Conservation (phyloP, 768 basidiomycete species). For the Tubosaeta sp. region DNA sequence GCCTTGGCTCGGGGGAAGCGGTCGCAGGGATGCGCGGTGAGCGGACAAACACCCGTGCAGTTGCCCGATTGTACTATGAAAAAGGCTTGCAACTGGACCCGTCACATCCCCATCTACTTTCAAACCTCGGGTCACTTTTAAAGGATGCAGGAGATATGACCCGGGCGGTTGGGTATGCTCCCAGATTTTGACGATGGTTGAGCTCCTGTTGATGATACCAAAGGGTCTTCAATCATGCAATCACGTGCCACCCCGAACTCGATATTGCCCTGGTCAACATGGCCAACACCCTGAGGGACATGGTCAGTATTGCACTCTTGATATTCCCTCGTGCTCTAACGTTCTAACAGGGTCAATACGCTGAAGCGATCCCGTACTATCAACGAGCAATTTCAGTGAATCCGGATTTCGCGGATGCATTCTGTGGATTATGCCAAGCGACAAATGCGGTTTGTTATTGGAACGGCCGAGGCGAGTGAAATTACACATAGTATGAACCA, state of each 20-base stretch:
- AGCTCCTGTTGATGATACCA: background rate
- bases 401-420: constrained; percentile 43
- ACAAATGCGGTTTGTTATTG: constrained; percentile 46
- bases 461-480: constrained; percentile 32
- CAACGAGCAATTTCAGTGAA: constrained; percentile 40
- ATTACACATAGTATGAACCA: constrained; percentile 1
- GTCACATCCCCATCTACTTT: constrained; percentile 46
- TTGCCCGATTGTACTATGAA: constrained; percentile 44
- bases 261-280: constrained; percentile 51
- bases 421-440: constrained; percentile 45
- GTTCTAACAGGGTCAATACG: constrained; percentile 33
- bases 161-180: constrained; percentile 39
- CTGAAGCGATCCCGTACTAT: constrained; percentile 45
- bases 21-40: constrained; percentile 18
- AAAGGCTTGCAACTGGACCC: constrained; percentile 42
- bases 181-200: background rate
- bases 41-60: constrained; percentile 27
- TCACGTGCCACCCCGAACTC: constrained; percentile 41
- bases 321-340: background rate
- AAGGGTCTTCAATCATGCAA: constrained; percentile 40
- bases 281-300: constrained; percentile 48
- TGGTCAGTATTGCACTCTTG: constrained; percentile 25
- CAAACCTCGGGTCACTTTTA: constrained; percentile 47
- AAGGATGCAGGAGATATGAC: constrained; percentile 44
- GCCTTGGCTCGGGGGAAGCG: constrained; percentile 24